Percentiles rank a stretch among this genome's conserved stretches.
These are phyloP conservation scores for Coelomomyces lativittatus DNA, from an alignment of 371 early-diverging fungal genomes.

Conservation along the genomic window DNA sequence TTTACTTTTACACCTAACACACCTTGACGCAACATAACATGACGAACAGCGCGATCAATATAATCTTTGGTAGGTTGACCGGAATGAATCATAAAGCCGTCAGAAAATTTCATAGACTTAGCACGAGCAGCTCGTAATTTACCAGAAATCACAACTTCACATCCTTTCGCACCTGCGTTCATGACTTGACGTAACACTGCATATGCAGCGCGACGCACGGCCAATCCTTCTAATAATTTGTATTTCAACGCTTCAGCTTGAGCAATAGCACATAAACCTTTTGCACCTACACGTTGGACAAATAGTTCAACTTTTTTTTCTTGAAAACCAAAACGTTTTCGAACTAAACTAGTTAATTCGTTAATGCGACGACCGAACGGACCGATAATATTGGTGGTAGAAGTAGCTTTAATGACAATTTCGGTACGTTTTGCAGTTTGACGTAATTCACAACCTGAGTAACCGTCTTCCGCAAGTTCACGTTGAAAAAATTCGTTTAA, in stretches of 20 bases:
- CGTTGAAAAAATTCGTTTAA: slow-evolving; percentile 96
- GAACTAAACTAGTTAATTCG: slow-evolving; percentile 92
- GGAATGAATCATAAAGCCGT: slow-evolving; percentile 99
- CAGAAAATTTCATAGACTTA: slow-evolving; percentile 99
- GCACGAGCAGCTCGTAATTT: slow-evolving; percentile 99
- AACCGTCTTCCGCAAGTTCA: slow-evolving; percentile 68
- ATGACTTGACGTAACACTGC: slow-evolving; percentile 96
- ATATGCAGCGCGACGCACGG: slow-evolving; percentile 95
- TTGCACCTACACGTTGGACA: slow-evolving; percentile 94
- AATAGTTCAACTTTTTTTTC: slow-evolving; percentile 93
- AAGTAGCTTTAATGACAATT: slow-evolving; percentile 97
- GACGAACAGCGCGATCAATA: slow-evolving; percentile 93
- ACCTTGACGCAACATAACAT: slow-evolving; percentile 98
- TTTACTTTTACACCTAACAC: slow-evolving; percentile 99
- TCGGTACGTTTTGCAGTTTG: slow-evolving; percentile 95
- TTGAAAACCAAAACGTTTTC: slow-evolving; percentile 97
- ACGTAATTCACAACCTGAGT: slow-evolving; percentile 96
- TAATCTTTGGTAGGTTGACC: slow-evolving; percentile 96
- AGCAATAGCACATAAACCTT: slow-evolving; percentile 96
- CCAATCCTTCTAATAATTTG: slow-evolving; percentile 92
- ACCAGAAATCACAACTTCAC: slow-evolving; percentile 97
- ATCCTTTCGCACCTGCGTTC: slow-evolving; percentile 99
- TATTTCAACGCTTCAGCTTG: slow-evolving; percentile 96
- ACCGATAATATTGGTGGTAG: slow-evolving; percentile 94
- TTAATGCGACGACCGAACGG: slow-evolving; percentile 97